These are phyloP conservation scores for Gynostemma pentaphyllum DNA, from an alignment of 306 rosid species.

Conservation along the genomic window DNA sequence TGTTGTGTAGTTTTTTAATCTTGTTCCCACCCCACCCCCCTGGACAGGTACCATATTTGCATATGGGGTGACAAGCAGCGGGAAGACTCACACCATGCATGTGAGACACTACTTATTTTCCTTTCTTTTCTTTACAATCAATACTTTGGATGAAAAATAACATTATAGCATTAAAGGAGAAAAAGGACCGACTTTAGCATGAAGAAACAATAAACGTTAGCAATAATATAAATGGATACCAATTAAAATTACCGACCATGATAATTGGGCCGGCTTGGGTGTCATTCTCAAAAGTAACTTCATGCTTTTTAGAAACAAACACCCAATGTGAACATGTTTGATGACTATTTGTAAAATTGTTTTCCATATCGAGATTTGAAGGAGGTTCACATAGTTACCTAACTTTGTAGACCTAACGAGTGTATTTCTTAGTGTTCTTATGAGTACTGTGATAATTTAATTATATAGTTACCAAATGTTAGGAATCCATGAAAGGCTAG, in stretches of 20 bases:
- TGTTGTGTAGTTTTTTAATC: neutral
- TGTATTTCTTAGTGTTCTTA: neutral
- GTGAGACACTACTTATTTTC: slow-evolving; percentile 37
- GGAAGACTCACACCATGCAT: slow-evolving; percentile 99
- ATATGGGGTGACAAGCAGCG: slow-evolving; percentile 97
- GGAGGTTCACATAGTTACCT: neutral
- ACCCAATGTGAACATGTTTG: no score
- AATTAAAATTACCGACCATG: neutral
- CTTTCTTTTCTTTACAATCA: neutral
- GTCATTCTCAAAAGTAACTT: no score
- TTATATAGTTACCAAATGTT: no score
- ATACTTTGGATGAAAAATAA: neutral
- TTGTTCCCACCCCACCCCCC: neutral
- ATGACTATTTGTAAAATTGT: no score
- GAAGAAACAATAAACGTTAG: neutral
- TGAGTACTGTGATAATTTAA: neutral
- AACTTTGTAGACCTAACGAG: neutral
- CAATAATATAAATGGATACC: neutral
- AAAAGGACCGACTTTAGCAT: neutral
- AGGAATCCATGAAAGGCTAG: no score
- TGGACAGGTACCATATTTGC: slow-evolving; percentile 83
- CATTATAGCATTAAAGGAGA: neutral
- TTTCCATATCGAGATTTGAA: neutral
- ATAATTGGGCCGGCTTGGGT: no score
- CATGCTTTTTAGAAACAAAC: no score